Evolutionary conservation across 345 rosid genomes (phyloP).

Genomic region (Arabis hirsuta): DNA sequence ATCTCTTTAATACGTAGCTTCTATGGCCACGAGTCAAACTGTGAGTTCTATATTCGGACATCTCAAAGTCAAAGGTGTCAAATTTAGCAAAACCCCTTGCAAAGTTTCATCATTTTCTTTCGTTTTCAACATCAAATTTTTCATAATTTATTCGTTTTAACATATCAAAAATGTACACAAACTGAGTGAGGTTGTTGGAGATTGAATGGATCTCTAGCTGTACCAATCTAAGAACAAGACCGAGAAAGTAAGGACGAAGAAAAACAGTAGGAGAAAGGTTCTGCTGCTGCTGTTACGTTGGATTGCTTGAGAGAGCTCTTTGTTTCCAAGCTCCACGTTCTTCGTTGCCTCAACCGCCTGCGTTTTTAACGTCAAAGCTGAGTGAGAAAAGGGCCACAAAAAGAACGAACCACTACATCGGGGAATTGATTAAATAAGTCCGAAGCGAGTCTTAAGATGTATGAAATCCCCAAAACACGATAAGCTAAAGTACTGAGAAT

Average conservation of each 20-base stretch:
- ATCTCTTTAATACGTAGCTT: neutral
- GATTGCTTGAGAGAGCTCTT: conserved; percentile 81
- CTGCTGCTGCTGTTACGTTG: conserved; percentile 84
- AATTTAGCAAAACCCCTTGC: conserved; percentile 12
- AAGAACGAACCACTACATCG: neutral
- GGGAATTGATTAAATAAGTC: neutral
- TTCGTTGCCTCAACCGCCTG: conserved; percentile 94
- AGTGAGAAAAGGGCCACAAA: conserved; percentile 14
- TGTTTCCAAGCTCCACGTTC: conserved; percentile 89
- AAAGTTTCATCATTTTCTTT: conserved; percentile 8
- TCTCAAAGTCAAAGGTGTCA: conserved; percentile 41
- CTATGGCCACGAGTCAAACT: conserved; percentile 32
- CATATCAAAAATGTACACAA: conserved; percentile 29
- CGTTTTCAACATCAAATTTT: conserved; percentile 4
- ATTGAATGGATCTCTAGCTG: conserved; percentile 45
- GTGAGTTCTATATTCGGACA: conserved; percentile 29
- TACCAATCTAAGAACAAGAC: conserved; percentile 95
- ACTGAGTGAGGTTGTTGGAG: conserved; percentile 9
- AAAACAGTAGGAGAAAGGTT: conserved; percentile 82
- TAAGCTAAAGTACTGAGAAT: conserved; percentile 17
- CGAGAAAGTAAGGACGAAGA: conserved; percentile 83
- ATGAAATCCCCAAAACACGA: neutral
- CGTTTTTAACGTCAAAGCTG: neutral
- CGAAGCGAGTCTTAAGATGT: conserved; percentile 6
- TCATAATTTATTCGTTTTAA: conserved; percentile 13